These are phyloP conservation scores for Dendrostoma leiphaemia DNA, from an alignment of 2,329 filamentous ascomycete species.

Conservation along the genomic window DNA sequence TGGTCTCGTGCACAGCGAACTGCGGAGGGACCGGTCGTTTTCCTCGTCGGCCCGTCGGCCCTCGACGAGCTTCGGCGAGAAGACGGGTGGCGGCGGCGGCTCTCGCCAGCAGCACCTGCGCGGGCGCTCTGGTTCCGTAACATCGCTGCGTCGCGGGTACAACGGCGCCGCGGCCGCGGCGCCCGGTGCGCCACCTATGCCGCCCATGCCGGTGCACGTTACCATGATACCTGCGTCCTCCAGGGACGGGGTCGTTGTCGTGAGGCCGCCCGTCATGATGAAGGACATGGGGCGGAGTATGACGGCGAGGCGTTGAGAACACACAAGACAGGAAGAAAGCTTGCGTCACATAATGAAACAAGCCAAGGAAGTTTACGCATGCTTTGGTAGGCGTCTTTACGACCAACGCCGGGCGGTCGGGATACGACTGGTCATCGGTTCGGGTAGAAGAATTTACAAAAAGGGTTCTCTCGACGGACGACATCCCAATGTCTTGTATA, in stretches of 20 bases:
- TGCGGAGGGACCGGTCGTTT: conserved; percentile 2
- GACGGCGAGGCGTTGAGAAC: not conserved
- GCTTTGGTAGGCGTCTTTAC: no score
- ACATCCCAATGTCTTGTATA: no score
- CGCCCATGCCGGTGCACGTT: conserved; percentile 11
- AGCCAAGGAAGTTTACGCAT: no score
- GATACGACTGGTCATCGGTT: no score
- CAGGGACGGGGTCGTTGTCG: conserved; percentile 4
- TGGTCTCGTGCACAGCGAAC: no score
- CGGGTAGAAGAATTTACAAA: no score
- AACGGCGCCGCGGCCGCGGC: not conserved
- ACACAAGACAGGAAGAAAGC: not conserved
- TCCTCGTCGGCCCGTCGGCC: not conserved
- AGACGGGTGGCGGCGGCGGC: not conserved
- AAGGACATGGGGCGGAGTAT: not conserved
- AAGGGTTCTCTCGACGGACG: no score
- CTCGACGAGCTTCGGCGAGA: conserved; percentile 16
- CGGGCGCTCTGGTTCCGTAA: conserved; percentile 3
- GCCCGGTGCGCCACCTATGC: conserved; percentile 12
- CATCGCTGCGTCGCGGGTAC: conserved; percentile 6
- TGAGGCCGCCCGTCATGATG: not conserved
- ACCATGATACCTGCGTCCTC: not conserved
- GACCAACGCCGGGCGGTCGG: no score
- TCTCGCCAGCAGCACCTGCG: conserved; percentile 3
- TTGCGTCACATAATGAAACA: no score